Evolutionary conservation across 805 yeast genomes (phyloP), one percentile per base, ranked within the genome.

Genomic region (Kuraishia molischiana): DNA sequence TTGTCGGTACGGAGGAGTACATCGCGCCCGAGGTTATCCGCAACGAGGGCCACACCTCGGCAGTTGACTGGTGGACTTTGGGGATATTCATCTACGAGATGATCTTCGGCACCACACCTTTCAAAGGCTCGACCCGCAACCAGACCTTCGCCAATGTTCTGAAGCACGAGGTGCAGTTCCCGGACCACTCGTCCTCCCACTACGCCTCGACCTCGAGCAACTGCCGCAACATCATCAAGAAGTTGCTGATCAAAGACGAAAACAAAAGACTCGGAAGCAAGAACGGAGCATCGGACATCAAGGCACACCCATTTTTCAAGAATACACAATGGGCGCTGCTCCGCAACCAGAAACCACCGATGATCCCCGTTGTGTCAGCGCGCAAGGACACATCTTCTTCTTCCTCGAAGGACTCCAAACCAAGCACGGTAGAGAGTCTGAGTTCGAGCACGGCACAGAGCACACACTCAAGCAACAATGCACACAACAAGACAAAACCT

Each of bases 31-130:
- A 92, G 53, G 98, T 92, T 4, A 92, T 92, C 38, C 68, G 92
- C 56, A 97, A 97, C 1, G 85, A 89, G 49, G 98, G 98, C 2
- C 99, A 92, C 51, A 90, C 97, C 1, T 81, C 90, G 5, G 96
- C 97, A 0, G 98, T 92, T 14, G 99, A 92, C 58, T 92, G 98
- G 98, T 92, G 99, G 99, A 92, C 98, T 0, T 64, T 92, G 46
- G 99, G 99, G 3, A 87, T 92, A 17, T 69, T 92, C 50, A 66
- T 87, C 19, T 94, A 77, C 58, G 99, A 92, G 54, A 92, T 92
- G 98, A 62, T 92, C 18, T 89, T 77, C 58, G 97, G 97, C 1
- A 83, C 86, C 6, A 92, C 98, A 0, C 99, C 99, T 2, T 92
- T 90, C 62, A 92, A 92, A 61, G 98, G 98, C 5, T 66, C 75